phyloP scores from a whole-genome alignment of 2,329 filamentous ascomycete species.

The Parafenestella ontariensis region DNA sequence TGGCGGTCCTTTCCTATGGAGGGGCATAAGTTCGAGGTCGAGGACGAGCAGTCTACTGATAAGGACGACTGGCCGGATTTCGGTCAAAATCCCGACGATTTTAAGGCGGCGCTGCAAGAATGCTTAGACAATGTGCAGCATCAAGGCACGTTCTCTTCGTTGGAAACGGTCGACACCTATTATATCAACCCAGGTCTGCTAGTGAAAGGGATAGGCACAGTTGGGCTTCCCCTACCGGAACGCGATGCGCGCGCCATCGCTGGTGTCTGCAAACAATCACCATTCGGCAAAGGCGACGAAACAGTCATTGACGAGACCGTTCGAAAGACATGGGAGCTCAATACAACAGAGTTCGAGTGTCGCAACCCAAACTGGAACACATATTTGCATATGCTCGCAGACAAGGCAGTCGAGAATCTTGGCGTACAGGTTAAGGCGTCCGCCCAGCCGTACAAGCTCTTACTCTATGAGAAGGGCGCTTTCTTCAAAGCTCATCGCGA shows the following conservation, averaged over 20 bases:
- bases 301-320: slow-evolving; percentile 40
- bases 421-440: slow-evolving; percentile 16
- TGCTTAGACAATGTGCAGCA: background rate
- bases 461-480: slow-evolving; percentile 60
- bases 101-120: background rate
- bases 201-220: slow-evolving; percentile 6
- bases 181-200: slow-evolving; percentile 15
- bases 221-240: slow-evolving; percentile 14
- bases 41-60: too few relatives aligned
- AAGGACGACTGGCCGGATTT: too few relatives aligned
- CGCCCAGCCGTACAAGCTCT: slow-evolving; percentile 24
- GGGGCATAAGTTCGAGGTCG: too few relatives aligned
- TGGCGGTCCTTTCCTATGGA: too few relatives aligned
- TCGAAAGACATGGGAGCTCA: slow-evolving; percentile 42
- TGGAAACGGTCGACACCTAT: too few relatives aligned
- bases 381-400: slow-evolving; percentile 19
- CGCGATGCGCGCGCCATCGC: slow-evolving; percentile 22
- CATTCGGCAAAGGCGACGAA: slow-evolving; percentile 39
- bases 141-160: background rate
- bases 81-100: background rate
- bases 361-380: slow-evolving; percentile 28
- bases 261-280: slow-evolving; percentile 25
- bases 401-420: slow-evolving; percentile 12
- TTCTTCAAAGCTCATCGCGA: slow-evolving; percentile 59
- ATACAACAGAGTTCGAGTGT: slow-evolving; percentile 27